Base-by-base conservation (phyloP, 176 grass and related monocot species). In the Oryza australiensis region DNA sequence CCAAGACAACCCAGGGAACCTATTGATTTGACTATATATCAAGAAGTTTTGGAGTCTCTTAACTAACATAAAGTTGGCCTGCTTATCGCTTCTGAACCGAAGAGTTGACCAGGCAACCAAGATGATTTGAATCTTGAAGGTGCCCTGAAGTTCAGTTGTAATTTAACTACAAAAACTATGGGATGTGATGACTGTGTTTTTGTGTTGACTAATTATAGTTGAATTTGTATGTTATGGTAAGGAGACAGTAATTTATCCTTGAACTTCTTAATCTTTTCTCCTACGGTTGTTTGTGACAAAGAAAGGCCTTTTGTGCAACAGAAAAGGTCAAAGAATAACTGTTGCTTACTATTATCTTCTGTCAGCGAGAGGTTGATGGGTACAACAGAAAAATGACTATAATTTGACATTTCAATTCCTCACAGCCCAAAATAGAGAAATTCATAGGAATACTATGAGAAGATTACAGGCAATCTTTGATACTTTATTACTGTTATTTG, bases 31-130 rank as follows among this genome's bases (percentile, higher is more conserved):
- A n/a, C n/a, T n/a, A n/a, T n/a, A n/a, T n/a, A n/a, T n/a, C n/a
- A n/a, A n/a, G n/a, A n/a, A n/a, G n/a, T n/a, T n/a, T n/a, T 64
- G 59, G 22, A 55, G 34, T 40, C 64, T n/a, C 5, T 76, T 72
- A 72, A 73, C 28, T 24, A 37, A 72, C 55, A 32, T 1, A 40
- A 40, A 75, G 26, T 83, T 63, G 1, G 42, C 26, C 33, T 55
- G 3, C n/a, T 72, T 72, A 72, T 66, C 7, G 3, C 35, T 3
- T 72, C 22, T 9, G 30, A 15, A 55, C 30, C 9, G 10, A 76
- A 66, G 57, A 77, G 66, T 85, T 85, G 83, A 89, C 87, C 59
- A 42, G 9, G 38, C 38, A 77, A 33, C 20, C 77, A 12, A 66
- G 14, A 71, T 9, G 74, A 37, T 22, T 33, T 81, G 82, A 51